Evolutionary conservation across 2,329 filamentous ascomycete genomes (phyloP).

Genomic region (Hymenoscyphus albidus): DNA sequence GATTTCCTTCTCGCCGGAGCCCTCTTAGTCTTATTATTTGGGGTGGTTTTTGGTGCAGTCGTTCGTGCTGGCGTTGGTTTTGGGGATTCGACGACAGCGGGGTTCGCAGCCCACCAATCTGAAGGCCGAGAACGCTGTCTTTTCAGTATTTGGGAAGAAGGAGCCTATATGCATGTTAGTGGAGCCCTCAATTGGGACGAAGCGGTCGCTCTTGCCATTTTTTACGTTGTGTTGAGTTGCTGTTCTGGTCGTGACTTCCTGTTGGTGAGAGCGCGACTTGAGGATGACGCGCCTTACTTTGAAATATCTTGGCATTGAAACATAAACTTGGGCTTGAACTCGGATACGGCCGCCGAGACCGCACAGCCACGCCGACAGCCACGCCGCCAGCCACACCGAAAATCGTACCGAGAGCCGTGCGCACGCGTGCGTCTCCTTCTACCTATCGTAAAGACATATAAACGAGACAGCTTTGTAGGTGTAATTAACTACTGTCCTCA

Average conservation of each 20-base stretch:
- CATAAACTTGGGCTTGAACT: no score
- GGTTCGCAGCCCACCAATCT: slow-evolving; percentile 17
- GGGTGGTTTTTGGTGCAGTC: not conserved
- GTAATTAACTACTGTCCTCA: no score
- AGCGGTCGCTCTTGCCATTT: not conserved
- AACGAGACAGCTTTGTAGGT: no score
- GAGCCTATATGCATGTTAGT: not conserved
- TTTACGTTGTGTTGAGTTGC: not conserved
- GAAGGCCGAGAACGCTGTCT: slow-evolving; percentile 16
- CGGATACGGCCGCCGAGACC: no score
- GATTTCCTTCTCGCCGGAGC: not conserved
- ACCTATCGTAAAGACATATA: no score
- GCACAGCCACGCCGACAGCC: no score
- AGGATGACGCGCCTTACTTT: not conserved
- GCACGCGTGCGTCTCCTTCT: no score
- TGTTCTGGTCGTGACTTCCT: not conserved
- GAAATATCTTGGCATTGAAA: not conserved
- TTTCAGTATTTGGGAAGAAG: slow-evolving; percentile 8
- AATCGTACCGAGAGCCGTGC: no score
- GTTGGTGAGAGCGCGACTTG: not conserved
- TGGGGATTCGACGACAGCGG: not conserved
- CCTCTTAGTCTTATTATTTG: not conserved
- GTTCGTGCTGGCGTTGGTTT: not conserved
- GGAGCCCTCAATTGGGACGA: not conserved
- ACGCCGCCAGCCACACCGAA: no score